A percentile compares a stretch with the other conserved stretches of the same genome.
Evolutionary conservation across 345 rosid genomes (phyloP).

Genomic region (Eucalyptus dawsonii): DNA sequence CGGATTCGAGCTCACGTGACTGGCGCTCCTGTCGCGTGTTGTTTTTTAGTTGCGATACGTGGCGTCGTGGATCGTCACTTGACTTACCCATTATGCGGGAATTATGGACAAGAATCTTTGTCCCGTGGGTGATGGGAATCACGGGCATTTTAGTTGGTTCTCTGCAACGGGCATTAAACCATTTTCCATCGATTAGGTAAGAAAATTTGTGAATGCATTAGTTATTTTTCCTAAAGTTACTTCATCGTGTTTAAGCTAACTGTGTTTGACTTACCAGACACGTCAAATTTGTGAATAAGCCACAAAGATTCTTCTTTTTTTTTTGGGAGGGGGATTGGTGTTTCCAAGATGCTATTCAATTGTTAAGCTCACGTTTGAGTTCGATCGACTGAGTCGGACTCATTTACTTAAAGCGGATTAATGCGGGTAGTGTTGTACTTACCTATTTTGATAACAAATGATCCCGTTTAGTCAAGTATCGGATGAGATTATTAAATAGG

Average conservation of each 20-base stretch:
- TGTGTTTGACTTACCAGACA: background rate
- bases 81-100: background rate
- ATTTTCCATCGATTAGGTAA: background rate
- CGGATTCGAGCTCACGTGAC: background rate
- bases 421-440: background rate
- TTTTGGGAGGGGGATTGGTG: no score
- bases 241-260: no score
- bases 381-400: background rate
- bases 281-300: background rate
- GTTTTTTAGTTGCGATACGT: background rate
- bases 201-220: background rate
- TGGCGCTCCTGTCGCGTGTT: background rate
- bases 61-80: background rate
- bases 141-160: background rate
- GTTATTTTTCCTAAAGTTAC: no score
- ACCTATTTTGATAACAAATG: background rate
- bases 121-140: background rate
- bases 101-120: fast-evolving
- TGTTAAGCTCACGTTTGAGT: background rate
- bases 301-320: no score
- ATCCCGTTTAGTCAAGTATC: fast-evolving
- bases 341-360: background rate
- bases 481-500: background rate
- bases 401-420: background rate
- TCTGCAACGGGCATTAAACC: background rate